Conservation (phyloP, 352 stramenopile species). For the Aphanomyces cochlioides region DNA sequence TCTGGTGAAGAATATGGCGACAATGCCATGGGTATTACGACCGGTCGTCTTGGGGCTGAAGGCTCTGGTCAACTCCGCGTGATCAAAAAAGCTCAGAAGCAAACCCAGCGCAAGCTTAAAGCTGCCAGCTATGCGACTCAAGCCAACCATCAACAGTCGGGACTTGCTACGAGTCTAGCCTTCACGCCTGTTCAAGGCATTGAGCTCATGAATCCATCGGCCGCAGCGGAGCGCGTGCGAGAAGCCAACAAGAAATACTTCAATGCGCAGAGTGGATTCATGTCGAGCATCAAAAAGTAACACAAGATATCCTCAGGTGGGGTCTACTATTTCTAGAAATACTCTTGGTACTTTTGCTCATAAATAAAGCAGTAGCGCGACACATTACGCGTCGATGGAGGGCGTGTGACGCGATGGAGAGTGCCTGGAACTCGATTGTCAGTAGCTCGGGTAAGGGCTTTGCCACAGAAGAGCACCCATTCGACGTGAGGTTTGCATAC, state of each 20-base stretch:
- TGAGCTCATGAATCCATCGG: slow-evolving; percentile 96
- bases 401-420: slow-evolving; percentile 46
- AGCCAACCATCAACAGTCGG: slow-evolving; percentile 64
- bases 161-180: slow-evolving; percentile 94
- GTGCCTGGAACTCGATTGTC: slow-evolving; percentile 49
- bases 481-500: slow-evolving; percentile 51
- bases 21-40: slow-evolving; percentile 96
- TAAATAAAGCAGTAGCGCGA: slow-evolving; percentile 58
- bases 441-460: slow-evolving; percentile 46
- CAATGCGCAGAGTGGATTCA: slow-evolving; percentile 90
- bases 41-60: slow-evolving; percentile 88
- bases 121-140: slow-evolving; percentile 77
- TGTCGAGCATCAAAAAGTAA: slow-evolving; percentile 25
- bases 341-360: slow-evolving; percentile 62
- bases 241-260: slow-evolving; percentile 98
- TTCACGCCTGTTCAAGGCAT: slow-evolving; percentile 97
- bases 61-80: slow-evolving; percentile 85
- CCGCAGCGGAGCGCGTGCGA: slow-evolving; percentile 85
- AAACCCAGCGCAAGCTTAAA: slow-evolving; percentile 90
- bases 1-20: slow-evolving; percentile 96
- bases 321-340: slow-evolving; percentile 28
- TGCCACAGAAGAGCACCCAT: slow-evolving; percentile 58
- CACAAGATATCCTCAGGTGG: not conserved
- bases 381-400: slow-evolving; percentile 34
- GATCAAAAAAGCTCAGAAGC: slow-evolving; percentile 86